Evolutionary conservation across 139 green algal genomes (phyloP), one percentile per base, ranked within the genome.

Genomic region (Chlorella sp.): DNA sequence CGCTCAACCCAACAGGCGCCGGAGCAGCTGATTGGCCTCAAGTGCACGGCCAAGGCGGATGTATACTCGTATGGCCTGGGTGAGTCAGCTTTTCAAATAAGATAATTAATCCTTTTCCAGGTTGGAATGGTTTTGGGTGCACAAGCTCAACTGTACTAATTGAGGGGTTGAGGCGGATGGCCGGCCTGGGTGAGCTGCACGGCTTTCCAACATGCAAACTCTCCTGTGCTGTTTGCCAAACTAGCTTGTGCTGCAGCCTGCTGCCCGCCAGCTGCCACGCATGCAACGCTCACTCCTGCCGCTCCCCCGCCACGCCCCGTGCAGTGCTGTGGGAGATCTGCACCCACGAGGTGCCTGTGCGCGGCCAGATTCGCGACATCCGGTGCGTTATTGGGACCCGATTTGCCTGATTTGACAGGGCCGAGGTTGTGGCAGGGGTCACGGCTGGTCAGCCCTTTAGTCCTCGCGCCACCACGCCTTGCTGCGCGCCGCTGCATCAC

Each of bases 311-410:
- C 36, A 28, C 58, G 2, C 76, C 5, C 14, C 2, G 19, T 32
- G 34, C 77, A 83, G 79, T 84, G 32, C 64, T 84, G 65, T 84
- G 79, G 79, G 79, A 84, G 79, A 48, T 84, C 19, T 84, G 79
- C 79, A 84, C 79, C 0, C 64, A 65, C 8, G 79, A 84, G 79
- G 40, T 84, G 43, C 79, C 79, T 0, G 79, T 84, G 79, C 64
- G 79, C 0, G 79, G 79, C 65, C 79, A 76, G 64, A 84, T 84
- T 34, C 79, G 79, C 4, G 79, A 84, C 64, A 76, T 84, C 9
- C 64, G 64, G 64, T 72, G 64, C 6, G 64, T 26, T 40, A n/a
- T 8, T 36, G 60, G 30, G 5, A 20, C 30, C 5, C 5, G 30
- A 69, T 7, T 20, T 13, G 26, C 26, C 30, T 13, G 60, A n/a